Base-by-base conservation (phyloP, 176 grass and related monocot species). In the sorghum (Sorghum bicolor) region DNA sequence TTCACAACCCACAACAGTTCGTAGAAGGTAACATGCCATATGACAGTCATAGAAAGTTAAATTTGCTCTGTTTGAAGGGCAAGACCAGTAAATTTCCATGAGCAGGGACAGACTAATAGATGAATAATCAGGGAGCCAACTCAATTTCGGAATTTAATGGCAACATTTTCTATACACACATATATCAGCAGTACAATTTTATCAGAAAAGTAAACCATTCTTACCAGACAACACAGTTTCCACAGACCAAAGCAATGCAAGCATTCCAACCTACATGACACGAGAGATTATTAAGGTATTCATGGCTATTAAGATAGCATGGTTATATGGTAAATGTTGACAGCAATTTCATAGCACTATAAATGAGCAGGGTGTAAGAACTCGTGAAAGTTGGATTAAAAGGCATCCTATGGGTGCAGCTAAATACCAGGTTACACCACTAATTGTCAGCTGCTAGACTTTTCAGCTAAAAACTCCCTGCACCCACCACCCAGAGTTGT, bases 221-320 rank as follows among this genome's bases (percentile, higher is more conserved):
- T 95, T 86, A 98, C 96, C 96, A 98, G 75, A 95, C 96, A 73
- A 98, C 91, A 78, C 87, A 83, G 60, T 96, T 98, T 81, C 96
- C 96, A 36, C 96, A 98, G 1, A 94, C 96, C 60, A 98, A 87
- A 41, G 96, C 96, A 81, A 98, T 94, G 91, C 96, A 98, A 40
- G 96, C 96, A 87, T 98, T 98, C 96, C 96, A 98, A 77, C 96
- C 96, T 98, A 71, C 85, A 95, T 33, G 44, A 72, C 53, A 75
- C 16, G 20, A 41, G 75, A 62, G 22, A 77, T 19, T 19, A 81
- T 26, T 80, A 0, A 78, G 37, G 31, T 73, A 67, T 86, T 78
- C 6, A 32, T 11, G 17, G 37, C 29, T 78, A n/a, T 30, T 83
- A 58, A 50, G 47, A 50, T 32, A 60, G 78, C 17, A 60, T 32